Base-by-base conservation (phyloP, 2,329 filamentous ascomycete species). In the Fusarium sp. region DNA sequence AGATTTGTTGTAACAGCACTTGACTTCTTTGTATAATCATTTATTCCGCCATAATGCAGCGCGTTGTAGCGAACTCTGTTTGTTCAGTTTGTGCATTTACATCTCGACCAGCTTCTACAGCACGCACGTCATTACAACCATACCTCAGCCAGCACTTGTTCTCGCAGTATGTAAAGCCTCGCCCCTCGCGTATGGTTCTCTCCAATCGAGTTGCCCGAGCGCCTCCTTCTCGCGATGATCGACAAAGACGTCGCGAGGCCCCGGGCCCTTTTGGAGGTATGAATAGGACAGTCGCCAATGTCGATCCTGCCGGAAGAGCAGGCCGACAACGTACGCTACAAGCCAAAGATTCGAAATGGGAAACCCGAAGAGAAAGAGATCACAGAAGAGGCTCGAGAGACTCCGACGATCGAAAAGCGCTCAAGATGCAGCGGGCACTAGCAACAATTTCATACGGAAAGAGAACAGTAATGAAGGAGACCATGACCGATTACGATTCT, bases 371-470 rank as follows among this genome's bases (percentile, higher is more conserved):
- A 47, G 56, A 69, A 31, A 73, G 73, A 47, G 70, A 62, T 32
- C 54, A 46, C 15, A 53, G 77, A 66, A 77, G 73, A 79, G 67
- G 66, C 46, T 61, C 62, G 35, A 66, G 63, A 51, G 74, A 76
- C 60, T 63, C 55, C 41, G 74, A 76, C 63, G 71, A 76, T 75
- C 80, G 72, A 76, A 93, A 96, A 73, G 93, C 94, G 5, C 81
- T 98, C 75, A 97, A 96, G 78, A 98, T 98, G 94, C 94, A 97
- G 73, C 87, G 88, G 47, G 83, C 90, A 2, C 79, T 98, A 62
- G 80, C 91, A 3, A 85, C 88, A 4, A 82, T 98, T 5, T 86
- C 92, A 0, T 97, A 97, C 72, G 85, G 85, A 33, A 84, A 86
- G 66, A 82, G 87, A 50, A 75, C 77, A 51, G 73, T 71, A 6